Percentiles rank a stretch among this genome's conserved stretches.
Evolutionary conservation across 148 eudicot species (phyloP).

Genomic region (Euryodendron excelsum): DNA sequence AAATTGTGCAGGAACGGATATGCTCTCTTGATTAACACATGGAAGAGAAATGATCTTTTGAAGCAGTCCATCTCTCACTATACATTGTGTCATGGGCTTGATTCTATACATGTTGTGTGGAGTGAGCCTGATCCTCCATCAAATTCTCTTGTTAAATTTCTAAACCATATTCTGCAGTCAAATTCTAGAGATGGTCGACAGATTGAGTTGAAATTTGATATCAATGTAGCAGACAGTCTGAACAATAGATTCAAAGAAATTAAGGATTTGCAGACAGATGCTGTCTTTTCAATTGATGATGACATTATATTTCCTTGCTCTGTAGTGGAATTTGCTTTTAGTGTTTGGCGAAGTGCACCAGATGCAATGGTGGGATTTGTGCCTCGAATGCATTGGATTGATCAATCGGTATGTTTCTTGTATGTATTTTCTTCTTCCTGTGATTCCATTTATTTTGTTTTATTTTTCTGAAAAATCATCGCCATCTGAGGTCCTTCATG

Average conservation of each 20-base stretch:
- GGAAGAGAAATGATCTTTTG: constrained; percentile 89
- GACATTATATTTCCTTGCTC: constrained; percentile 83
- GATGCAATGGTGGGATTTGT: constrained; percentile 92
- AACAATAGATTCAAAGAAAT: constrained; percentile 88
- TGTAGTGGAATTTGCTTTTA: constrained; percentile 75
- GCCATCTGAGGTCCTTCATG: background rate
- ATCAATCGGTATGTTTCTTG: constrained; percentile 50
- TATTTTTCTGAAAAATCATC: background rate
- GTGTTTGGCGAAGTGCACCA: constrained; percentile 78
- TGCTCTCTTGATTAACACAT: constrained; percentile 75
- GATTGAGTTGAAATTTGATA: constrained; percentile 74
- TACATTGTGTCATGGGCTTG: constrained; percentile 60
- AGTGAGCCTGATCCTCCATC: constrained; percentile 90
- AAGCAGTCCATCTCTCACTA: constrained; percentile 84
- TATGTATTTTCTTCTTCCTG: background rate
- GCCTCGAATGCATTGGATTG: constrained; percentile 86
- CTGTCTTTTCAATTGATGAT: constrained; percentile 83
- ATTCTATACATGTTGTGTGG: constrained; percentile 81
- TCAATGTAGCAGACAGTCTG: constrained; percentile 80
- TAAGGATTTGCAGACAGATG: constrained; percentile 64
- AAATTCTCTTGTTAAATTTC: constrained; percentile 45
- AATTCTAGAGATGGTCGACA: constrained; percentile 42
- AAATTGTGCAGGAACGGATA: constrained; percentile 59
- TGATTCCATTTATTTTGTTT: background rate
- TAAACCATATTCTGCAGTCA: constrained; percentile 39